Evolutionary conservation across 2,329 filamentous ascomycete species (phyloP).

Genomic region (Trichoderma simmonsii): DNA sequence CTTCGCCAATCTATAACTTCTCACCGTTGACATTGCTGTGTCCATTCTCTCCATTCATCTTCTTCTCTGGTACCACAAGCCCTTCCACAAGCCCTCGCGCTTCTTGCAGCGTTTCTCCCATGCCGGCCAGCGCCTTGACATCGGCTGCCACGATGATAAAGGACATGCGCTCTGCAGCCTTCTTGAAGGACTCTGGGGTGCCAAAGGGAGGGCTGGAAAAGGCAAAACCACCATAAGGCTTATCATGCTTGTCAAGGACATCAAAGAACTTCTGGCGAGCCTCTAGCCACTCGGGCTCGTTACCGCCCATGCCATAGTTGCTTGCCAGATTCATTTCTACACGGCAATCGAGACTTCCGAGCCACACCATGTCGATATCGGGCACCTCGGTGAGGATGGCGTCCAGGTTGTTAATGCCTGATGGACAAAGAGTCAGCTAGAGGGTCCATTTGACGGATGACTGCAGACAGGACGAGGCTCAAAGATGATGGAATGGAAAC

Average conservation of each 20-base stretch:
- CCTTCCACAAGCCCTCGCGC: constrained; percentile 19
- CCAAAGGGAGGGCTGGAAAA: constrained; percentile 28
- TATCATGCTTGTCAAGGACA: constrained; percentile 45
- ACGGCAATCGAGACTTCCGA: constrained; percentile 43
- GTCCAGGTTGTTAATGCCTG: constrained; percentile 46
- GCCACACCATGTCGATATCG: constrained; percentile 47
- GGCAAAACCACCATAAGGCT: constrained; percentile 37
- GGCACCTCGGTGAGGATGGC: constrained; percentile 45
- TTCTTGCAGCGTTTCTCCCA: constrained; percentile 24
- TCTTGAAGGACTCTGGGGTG: constrained; percentile 25
- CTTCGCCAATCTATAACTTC: background rate
- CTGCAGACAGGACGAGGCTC: background rate
- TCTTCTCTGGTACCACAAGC: background rate
- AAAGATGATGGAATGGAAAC: background rate
- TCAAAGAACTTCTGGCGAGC: constrained; percentile 37
- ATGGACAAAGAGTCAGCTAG: background rate
- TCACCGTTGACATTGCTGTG: background rate
- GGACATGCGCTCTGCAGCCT: constrained; percentile 28
- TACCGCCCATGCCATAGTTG: constrained; percentile 31
- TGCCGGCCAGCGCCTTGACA: constrained; percentile 24
- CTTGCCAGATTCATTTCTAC: constrained; percentile 42
- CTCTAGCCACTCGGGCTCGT: constrained; percentile 42
- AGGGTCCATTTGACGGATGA: background rate
- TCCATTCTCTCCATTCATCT: background rate
- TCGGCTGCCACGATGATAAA: constrained; percentile 26